phyloP scores from a whole-genome alignment of 169 alveolate genomes.

The Plasmodium vivax region DNA sequence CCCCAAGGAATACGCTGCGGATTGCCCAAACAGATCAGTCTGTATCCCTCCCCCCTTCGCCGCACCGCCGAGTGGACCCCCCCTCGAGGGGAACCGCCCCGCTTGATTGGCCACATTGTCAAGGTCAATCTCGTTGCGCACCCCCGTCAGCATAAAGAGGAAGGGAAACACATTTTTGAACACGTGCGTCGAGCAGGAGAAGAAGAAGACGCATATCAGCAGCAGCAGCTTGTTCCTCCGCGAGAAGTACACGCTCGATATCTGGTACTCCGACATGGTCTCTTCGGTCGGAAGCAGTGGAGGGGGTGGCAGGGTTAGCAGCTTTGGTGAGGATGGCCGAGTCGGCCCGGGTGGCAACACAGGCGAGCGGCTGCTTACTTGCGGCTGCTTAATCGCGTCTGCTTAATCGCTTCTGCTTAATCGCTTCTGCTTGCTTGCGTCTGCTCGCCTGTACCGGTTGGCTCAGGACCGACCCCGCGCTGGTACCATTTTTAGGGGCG shows the following conservation, averaged over 20 bases:
- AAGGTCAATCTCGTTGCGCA: neutral
- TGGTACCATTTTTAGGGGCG: neutral
- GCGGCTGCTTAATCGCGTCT: no score
- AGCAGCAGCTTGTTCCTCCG: constrained; percentile 14
- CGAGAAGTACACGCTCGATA: constrained; percentile 46
- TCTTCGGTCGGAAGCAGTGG: neutral
- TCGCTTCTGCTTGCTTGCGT: neutral
- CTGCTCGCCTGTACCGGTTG: neutral
- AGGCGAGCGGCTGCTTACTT: neutral
- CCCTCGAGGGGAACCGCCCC: neutral
- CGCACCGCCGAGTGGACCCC: neutral
- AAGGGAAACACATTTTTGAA: constrained; percentile 65
- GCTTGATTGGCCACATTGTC: neutral
- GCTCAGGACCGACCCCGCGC: neutral
- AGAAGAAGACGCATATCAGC: constrained; percentile 50
- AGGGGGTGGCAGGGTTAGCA: neutral
- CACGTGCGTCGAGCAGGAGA: constrained; percentile 67
- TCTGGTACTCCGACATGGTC: constrained; percentile 67
- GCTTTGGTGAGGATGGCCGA: neutral
- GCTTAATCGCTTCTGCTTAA: no score
- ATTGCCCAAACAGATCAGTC: neutral
- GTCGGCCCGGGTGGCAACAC: neutral
- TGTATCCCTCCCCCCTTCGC: neutral
- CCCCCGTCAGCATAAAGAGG: constrained; percentile 62
- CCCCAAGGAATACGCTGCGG: neutral